A percentile compares a stretch with the other conserved stretches of the same genome.
phyloP scores from a whole-genome alignment of 1,139 yeast genomes.

The Meyerozyma sp. region DNA sequence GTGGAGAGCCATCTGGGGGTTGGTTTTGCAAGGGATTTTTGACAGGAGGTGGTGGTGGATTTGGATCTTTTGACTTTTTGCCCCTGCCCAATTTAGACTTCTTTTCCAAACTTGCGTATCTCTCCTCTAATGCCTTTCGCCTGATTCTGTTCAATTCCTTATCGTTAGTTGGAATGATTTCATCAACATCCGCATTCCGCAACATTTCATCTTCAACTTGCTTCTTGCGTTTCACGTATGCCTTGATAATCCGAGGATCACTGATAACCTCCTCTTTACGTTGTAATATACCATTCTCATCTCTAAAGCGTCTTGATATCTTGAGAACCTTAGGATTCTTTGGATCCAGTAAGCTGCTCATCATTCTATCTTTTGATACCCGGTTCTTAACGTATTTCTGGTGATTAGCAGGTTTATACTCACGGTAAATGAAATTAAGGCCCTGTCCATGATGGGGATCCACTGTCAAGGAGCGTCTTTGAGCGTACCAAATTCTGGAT shows the following conservation, averaged over 20 bases:
- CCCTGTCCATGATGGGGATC: conserved; percentile 28
- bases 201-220: conserved; percentile 66
- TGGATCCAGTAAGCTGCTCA: conserved; percentile 1
- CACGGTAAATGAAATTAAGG: conserved; percentile 29
- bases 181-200: conserved; percentile 54
- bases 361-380: conserved; percentile 29
- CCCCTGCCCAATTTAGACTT: conserved; percentile 47
- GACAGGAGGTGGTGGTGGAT: conserved; percentile 12
- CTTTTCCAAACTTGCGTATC: conserved; percentile 77
- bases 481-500: conserved; percentile 85
- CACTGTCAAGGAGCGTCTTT: conserved; percentile 57
- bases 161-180: conserved; percentile 75
- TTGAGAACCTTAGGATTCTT: conserved; percentile 45
- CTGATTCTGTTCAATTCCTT: conserved; percentile 79
- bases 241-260: conserved; percentile 83
- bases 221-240: conserved; percentile 77
- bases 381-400: conserved; percentile 23
- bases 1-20: conserved; percentile 43
- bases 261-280: conserved; percentile 72
- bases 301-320: conserved; percentile 76
- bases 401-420: conserved; percentile 37
- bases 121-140: conserved; percentile 75
- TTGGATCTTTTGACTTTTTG: conserved; percentile 15
- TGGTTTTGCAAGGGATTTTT: conserved; percentile 40
- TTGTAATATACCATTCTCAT: conserved; percentile 82